phyloP scores from a whole-genome alignment of 2,329 filamentous ascomycete genomes.

The Ophiostoma fasciatum region DNA sequence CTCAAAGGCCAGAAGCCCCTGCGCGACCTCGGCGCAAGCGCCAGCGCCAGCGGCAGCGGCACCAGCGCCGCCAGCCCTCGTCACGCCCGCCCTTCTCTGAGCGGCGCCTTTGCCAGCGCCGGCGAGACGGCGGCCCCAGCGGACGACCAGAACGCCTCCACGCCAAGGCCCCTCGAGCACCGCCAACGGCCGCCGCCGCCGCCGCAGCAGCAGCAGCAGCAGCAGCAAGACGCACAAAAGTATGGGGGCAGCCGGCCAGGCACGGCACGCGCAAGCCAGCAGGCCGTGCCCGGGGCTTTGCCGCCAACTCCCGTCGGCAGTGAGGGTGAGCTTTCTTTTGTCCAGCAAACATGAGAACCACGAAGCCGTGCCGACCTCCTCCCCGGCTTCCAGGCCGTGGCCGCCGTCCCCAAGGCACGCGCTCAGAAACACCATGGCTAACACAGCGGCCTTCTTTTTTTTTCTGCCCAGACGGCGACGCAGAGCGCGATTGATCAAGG shows the following conservation, averaged over 20 bases:
- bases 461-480: constrained; percentile 26
- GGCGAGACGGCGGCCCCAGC: constrained; percentile 13
- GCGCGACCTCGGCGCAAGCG: background rate
- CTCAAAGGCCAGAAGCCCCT: constrained; percentile 33
- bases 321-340: constrained; percentile 35
- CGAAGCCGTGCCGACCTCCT: too few relatives aligned
- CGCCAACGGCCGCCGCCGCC: constrained; percentile 4
- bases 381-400: too few relatives aligned
- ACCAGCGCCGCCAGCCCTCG: constrained; percentile 13
- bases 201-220: constrained; percentile 12
- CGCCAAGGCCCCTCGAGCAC: constrained; percentile 11
- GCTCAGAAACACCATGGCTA: too few relatives aligned
- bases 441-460: too few relatives aligned
- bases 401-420: too few relatives aligned
- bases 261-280: constrained; percentile 33
- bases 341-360: background rate
- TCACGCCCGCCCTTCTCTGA: constrained; percentile 17
- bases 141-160: constrained; percentile 1
- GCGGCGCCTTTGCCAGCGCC: constrained; percentile 14
- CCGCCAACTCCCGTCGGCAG: constrained; percentile 45
- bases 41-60: background rate
- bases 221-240: constrained; percentile 11
- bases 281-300: constrained; percentile 41
- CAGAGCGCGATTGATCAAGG: constrained; percentile 20
- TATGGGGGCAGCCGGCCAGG: constrained; percentile 37